Evolutionary conservation across 108 stramenopile species (phyloP).

Genomic region (Skeletonema grethae): DNA sequence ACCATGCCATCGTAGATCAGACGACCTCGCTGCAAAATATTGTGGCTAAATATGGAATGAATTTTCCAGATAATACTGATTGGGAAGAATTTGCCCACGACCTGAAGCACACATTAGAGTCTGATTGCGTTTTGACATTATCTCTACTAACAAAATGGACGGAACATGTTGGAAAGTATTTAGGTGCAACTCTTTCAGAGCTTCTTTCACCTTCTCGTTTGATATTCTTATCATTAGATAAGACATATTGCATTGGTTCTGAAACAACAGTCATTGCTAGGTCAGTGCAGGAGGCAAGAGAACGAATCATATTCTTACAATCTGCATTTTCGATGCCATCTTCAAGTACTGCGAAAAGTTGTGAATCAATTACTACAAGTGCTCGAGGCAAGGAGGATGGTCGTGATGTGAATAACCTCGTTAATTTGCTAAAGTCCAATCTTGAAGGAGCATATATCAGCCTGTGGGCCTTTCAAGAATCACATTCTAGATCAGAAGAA

Average conservation of each 20-base stretch:
- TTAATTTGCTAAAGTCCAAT: constrained; percentile 5
- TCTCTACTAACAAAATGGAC: constrained; percentile 39
- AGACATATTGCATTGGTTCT: background rate
- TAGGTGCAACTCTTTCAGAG: constrained; percentile 8
- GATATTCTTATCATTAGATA: background rate
- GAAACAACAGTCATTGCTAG: background rate
- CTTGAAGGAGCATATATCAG: constrained; percentile 35
- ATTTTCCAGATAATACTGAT: background rate
- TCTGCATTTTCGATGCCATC: constrained; percentile 21
- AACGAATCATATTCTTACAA: constrained; percentile 23
- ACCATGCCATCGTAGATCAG: constrained; percentile 35
- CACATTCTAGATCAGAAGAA: background rate
- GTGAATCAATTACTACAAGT: background rate
- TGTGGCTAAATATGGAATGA: background rate
- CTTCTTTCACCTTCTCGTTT: background rate
- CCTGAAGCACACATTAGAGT: constrained; percentile 14
- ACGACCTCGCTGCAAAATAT: constrained; percentile 15
- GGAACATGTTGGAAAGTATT: constrained; percentile 18
- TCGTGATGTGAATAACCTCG: background rate
- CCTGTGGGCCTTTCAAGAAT: constrained; percentile 44
- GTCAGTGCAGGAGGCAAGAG: constrained; percentile 21
- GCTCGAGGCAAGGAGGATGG: background rate
- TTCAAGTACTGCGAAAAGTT: background rate
- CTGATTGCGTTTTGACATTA: constrained; percentile 31
- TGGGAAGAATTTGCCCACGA: constrained; percentile 42